A percentile compares a stretch with the other conserved stretches of the same genome.
Conservation (phyloP, 148 eudicot species). For the Rheum nobile region DNA sequence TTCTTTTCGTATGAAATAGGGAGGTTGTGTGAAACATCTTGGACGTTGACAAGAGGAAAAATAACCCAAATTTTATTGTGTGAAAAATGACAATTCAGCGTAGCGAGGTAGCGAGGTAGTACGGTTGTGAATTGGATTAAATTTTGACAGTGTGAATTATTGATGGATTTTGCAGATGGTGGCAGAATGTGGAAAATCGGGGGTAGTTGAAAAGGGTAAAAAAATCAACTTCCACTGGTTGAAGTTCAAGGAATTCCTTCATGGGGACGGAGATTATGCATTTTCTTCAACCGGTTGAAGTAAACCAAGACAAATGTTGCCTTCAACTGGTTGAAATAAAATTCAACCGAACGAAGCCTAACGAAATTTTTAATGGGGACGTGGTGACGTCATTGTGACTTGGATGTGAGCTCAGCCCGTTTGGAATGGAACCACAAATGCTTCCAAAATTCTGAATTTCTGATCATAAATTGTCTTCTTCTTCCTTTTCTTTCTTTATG, state of each 20-base stretch:
- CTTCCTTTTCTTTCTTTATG: too few species aligned
- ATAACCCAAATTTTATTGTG: not conserved
- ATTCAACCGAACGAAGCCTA: too few species aligned
- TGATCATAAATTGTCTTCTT: too few species aligned
- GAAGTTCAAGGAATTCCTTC: too few species aligned
- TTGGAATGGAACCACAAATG: slow-evolving; percentile 1
- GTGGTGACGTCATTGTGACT: not conserved
- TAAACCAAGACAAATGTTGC: too few species aligned
- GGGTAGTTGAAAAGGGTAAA: not conserved
- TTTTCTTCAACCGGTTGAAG: too few species aligned
- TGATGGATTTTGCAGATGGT: not conserved
- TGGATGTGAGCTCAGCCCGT: not conserved
- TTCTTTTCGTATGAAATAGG: not conserved
- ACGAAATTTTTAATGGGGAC: not conserved
- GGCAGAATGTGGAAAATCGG: not conserved
- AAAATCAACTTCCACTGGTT: too few species aligned
- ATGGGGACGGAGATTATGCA: too few species aligned
- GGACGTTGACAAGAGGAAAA: not conserved
- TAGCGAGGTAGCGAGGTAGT: not conserved
- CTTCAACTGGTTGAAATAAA: too few species aligned
- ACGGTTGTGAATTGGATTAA: too few species aligned
- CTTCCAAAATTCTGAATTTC: not conserved
- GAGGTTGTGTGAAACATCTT: not conserved
- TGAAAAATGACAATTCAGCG: not conserved
- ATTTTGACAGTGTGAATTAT: too few species aligned